Evolutionary conservation across 1,139 yeast genomes (phyloP).

Genomic region (Taiozyma onychis): DNA sequence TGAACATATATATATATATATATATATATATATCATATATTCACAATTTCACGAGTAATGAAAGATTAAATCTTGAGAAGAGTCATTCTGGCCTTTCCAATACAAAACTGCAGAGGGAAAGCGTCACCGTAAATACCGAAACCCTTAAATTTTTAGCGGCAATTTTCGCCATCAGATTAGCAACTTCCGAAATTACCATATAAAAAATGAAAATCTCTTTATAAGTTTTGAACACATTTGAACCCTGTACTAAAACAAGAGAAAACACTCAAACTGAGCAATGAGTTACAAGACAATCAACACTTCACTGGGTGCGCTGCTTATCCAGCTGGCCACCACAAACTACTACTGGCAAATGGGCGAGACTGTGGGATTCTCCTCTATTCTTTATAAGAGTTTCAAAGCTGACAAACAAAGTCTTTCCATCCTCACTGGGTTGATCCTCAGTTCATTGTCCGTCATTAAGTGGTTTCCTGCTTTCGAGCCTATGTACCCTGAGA

Average conservation of each 20-base stretch:
- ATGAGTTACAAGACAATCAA: slow-evolving; percentile 7
- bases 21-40: no score
- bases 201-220: no score
- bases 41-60: neutral
- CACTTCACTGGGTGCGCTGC: slow-evolving; percentile 37
- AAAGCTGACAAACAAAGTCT: slow-evolving; percentile 17
- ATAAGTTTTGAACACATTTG: no score
- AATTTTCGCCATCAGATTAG: no score
- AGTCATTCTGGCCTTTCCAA: no score
- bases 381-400: slow-evolving; percentile 30
- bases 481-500: slow-evolving; percentile 8
- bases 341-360: slow-evolving; percentile 34
- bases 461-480: slow-evolving; percentile 9
- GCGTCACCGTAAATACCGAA: no score
- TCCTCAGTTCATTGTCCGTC: slow-evolving; percentile 8
- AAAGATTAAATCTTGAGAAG: no score
- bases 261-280: neutral
- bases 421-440: slow-evolving; percentile 14
- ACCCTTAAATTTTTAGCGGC: no score
- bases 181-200: no score
- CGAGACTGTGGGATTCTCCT: slow-evolving; percentile 39
- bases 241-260: no score
- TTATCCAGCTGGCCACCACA: slow-evolving; percentile 39
- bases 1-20: neutral
- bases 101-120: no score